A percentile compares a stretch with the other conserved stretches of the same genome.
Evolutionary conservation across 805 yeast species (phyloP).

Genomic region (Cyberlindnera sargentensis): DNA sequence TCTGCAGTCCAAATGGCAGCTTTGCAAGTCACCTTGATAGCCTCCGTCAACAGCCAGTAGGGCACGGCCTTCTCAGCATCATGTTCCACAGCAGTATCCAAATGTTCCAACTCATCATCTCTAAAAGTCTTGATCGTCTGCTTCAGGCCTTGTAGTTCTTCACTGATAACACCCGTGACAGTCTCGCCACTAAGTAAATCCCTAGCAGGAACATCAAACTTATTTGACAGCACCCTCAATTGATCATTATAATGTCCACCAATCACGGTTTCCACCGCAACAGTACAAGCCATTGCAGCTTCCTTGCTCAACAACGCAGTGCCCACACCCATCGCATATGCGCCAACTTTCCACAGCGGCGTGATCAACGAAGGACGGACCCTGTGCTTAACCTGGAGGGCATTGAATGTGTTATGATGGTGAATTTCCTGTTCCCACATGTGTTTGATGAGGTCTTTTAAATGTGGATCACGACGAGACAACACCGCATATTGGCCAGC

Average conservation of each 20-base stretch:
- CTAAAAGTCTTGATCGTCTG: conserved; percentile 67
- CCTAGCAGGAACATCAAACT: conserved; percentile 42
- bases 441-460: conserved; percentile 76
- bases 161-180: conserved; percentile 29
- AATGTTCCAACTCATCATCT: conserved; percentile 92
- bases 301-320: conserved; percentile 87
- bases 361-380: conserved; percentile 90
- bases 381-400: conserved; percentile 64
- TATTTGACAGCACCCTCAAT: conserved; percentile 65
- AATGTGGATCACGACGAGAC: conserved; percentile 59
- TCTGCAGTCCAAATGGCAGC: conserved; percentile 93
- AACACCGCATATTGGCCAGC: conserved; percentile 82
- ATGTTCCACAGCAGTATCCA: conserved; percentile 86
- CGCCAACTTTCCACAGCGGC: conserved; percentile 91
- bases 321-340: conserved; percentile 75
- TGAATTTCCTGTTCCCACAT: conserved; percentile 99
- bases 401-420: conserved; percentile 82
- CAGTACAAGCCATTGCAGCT: conserved; percentile 99
- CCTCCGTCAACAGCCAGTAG: conserved; percentile 80
- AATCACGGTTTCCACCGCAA: conserved; percentile 96
- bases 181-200: conserved; percentile 23
- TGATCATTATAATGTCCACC: conserved; percentile 95
- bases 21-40: conserved; percentile 73
- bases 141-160: conserved; percentile 53
- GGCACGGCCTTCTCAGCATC: conserved; percentile 94